Conservation (phyloP, 495 filamentous ascomycete species). For the Tuber umbilicatum region DNA sequence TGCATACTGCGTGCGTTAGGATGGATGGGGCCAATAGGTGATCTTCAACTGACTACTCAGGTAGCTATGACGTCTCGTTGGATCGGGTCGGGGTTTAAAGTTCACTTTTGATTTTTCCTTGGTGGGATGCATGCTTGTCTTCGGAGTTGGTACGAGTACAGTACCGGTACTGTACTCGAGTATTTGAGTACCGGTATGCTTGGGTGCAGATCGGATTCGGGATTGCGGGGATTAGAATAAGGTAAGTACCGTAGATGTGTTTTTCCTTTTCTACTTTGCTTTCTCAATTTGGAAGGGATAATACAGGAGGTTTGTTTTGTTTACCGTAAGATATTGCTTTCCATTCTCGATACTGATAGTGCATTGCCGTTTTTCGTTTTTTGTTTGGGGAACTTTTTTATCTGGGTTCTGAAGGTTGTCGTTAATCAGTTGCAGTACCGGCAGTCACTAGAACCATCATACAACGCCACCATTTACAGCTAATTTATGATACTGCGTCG, state of each 20-base stretch:
- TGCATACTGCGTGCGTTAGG: not conserved
- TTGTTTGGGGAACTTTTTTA: not conserved
- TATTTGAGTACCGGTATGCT: no score
- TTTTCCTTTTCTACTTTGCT: not conserved
- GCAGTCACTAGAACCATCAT: not conserved
- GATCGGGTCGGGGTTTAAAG: slow-evolving; percentile 3
- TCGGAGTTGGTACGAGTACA: not conserved
- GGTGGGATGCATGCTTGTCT: not conserved
- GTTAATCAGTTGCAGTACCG: not conserved
- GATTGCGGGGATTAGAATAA: not conserved
- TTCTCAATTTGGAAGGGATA: no score
- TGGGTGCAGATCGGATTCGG: not conserved
- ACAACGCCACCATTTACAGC: not conserved
- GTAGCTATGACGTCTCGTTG: not conserved
- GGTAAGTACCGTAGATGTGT: not conserved
- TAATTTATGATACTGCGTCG: not conserved
- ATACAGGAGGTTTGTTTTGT: no score
- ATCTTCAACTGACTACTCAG: not conserved
- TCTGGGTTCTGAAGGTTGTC: not conserved
- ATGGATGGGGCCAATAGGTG: not conserved
- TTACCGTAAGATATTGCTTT: not conserved
- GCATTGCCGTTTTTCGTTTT: not conserved
- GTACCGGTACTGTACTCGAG: no score
- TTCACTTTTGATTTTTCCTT: not conserved
- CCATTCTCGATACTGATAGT: not conserved